Evolutionary conservation across 1,139 yeast species (phyloP).

Genomic region (Lipomyces yarrowii): DNA sequence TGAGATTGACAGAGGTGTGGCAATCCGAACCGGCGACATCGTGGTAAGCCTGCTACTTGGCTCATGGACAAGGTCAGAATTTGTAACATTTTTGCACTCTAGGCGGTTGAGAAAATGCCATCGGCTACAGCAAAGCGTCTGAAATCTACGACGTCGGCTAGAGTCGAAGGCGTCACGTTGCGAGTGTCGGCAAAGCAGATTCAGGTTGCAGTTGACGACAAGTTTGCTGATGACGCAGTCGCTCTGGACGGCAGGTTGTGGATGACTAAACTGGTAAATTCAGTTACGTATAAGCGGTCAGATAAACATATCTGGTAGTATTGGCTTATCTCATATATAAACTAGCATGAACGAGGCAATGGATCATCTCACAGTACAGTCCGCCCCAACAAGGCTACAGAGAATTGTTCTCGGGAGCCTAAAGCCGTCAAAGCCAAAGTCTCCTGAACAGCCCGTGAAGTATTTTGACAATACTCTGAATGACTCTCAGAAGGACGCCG

Average conservation of each 20-base stretch:
- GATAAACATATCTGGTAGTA: not conserved
- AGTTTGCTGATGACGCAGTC: conserved; percentile 43
- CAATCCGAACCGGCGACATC: conserved; percentile 77
- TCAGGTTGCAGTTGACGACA: conserved; percentile 64
- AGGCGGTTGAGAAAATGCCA: conserved; percentile 26
- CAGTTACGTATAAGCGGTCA: conserved; percentile 50
- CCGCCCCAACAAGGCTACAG: conserved; percentile 36
- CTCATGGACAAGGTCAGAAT: not conserved
- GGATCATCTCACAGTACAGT: conserved; percentile 62
- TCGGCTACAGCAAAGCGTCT: conserved; percentile 32
- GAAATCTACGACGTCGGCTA: conserved; percentile 24
- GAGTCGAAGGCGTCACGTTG: conserved; percentile 63
- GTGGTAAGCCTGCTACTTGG: conserved; percentile 45
- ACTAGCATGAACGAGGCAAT: conserved; percentile 74
- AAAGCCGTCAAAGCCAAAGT: conserved; percentile 27
- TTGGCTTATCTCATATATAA: not conserved
- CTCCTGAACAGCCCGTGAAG: conserved; percentile 12
- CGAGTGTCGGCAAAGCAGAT: conserved; percentile 52
- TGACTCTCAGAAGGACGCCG: conserved; percentile 70
- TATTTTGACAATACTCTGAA: conserved; percentile 62
- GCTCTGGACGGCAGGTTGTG: conserved; percentile 42
- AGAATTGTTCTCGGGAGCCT: conserved; percentile 38
- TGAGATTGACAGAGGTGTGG: conserved; percentile 51
- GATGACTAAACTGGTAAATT: conserved; percentile 46
- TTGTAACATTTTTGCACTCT: not conserved